These are phyloP conservation scores for Hypoxylon lienhwacheense DNA, from an alignment of 495 filamentous ascomycete species.

Conservation along the genomic window DNA sequence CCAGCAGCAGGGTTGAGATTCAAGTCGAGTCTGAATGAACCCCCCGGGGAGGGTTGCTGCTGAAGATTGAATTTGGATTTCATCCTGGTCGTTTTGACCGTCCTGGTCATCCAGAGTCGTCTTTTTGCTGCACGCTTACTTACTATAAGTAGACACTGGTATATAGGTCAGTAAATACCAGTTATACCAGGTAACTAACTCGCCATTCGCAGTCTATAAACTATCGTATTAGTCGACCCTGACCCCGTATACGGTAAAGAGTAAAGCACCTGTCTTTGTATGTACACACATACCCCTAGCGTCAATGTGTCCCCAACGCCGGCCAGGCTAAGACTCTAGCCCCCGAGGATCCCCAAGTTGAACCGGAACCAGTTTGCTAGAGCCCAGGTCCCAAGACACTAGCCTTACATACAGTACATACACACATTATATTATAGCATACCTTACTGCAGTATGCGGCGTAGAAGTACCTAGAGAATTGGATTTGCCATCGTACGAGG, in stretches of 20 bases:
- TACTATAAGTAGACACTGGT: too few species aligned
- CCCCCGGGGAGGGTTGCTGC: conserved; percentile 2
- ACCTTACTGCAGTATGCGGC: too few species aligned
- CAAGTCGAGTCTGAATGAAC: conserved; percentile 11
- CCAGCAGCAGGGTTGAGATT: conserved; percentile 23
- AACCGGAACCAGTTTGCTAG: conserved; percentile 17
- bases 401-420: conserved; percentile 20
- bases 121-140: conserved; percentile 27
- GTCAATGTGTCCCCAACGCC: conserved; percentile 19
- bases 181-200: too few species aligned
- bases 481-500: conserved; percentile 23
- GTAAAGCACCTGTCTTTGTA: too few species aligned
- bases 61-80: conserved; percentile 35
- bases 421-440: too few species aligned
- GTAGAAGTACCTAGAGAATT: too few species aligned
- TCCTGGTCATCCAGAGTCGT: conserved; percentile 3
- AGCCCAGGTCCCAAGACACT: not conserved
- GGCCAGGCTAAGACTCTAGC: conserved; percentile 27
- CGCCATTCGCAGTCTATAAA: too few species aligned
- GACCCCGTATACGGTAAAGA: too few species aligned
- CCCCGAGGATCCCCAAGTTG: conserved; percentile 19
- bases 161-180: too few species aligned
- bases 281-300: too few species aligned
- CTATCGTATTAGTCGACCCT: conserved; percentile 22
- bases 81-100: conserved; percentile 18